A percentile compares a stretch with the other conserved stretches of the same genome.
Evolutionary conservation across 2,329 filamentous ascomycete genomes (phyloP).

Genomic region (Pseudocercospora ulei): DNA sequence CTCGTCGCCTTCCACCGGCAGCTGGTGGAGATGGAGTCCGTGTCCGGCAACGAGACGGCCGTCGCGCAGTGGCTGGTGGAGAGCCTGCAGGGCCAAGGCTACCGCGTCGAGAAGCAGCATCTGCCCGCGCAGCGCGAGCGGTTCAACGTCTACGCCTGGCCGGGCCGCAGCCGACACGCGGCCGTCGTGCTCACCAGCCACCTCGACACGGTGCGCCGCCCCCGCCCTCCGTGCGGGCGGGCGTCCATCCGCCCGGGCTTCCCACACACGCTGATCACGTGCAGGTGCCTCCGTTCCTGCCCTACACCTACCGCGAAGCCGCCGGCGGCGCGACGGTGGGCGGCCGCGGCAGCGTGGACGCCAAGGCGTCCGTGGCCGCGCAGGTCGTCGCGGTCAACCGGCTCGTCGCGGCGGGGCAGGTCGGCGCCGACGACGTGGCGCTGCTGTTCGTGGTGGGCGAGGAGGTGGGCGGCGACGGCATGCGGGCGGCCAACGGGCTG

Average conservation of each 20-base stretch:
- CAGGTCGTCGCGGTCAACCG: slow-evolving; percentile 59
- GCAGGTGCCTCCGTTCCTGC: slow-evolving; percentile 59
- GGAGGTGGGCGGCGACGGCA: slow-evolving; percentile 70
- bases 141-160: slow-evolving; percentile 69
- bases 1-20: slow-evolving; percentile 65
- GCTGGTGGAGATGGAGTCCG: slow-evolving; percentile 64
- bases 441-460: slow-evolving; percentile 67
- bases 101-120: slow-evolving; percentile 54
- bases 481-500: slow-evolving; percentile 50
- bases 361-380: slow-evolving; percentile 53
- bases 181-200: slow-evolving; percentile 65
- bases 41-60: slow-evolving; percentile 57
- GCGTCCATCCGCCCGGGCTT: no score
- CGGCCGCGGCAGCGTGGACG: slow-evolving; percentile 63
- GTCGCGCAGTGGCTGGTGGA: slow-evolving; percentile 59
- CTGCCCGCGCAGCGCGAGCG: slow-evolving; percentile 40
- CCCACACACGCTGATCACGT: slow-evolving; percentile 2
- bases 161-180: slow-evolving; percentile 43
- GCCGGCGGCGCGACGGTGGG: slow-evolving; percentile 36
- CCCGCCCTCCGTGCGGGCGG: background rate
- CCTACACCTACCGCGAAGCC: slow-evolving; percentile 48
- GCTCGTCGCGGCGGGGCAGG: slow-evolving; percentile 38
- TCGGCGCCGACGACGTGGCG: slow-evolving; percentile 40
- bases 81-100: slow-evolving; percentile 54
- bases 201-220: slow-evolving; percentile 56